Conservation (phyloP, 345 rosid genomes). For the Gossypium australe region DNA sequence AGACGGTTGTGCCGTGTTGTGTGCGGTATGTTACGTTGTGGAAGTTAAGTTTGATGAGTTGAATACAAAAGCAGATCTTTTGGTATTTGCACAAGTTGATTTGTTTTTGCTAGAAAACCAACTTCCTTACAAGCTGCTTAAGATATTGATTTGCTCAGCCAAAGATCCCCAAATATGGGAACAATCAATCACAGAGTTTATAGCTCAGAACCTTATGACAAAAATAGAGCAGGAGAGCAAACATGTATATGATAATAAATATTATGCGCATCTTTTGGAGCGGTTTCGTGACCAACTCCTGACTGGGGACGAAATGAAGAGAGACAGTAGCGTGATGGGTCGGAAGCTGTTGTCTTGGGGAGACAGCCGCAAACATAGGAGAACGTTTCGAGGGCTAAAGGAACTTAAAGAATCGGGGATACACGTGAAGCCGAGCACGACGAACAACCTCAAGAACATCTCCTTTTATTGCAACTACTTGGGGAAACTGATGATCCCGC, state of each 20-base stretch:
- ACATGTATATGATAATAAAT: not conserved
- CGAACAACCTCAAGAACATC: not conserved
- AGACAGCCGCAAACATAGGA: not conserved
- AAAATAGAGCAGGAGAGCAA: not conserved
- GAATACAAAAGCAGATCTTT: not conserved
- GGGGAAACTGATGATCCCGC: not conserved
- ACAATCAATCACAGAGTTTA: not conserved
- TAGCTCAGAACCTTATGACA: not conserved
- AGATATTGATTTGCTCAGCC: not conserved
- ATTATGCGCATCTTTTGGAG: conserved; percentile 20
- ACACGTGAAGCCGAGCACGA: not conserved
- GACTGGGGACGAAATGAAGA: not conserved
- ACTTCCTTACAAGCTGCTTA: conserved; percentile 19
- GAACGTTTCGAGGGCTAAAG: not conserved
- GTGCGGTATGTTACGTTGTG: not conserved
- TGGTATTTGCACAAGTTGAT: conserved; percentile 10
- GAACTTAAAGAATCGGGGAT: not conserved
- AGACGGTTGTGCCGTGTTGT: conserved; percentile 11
- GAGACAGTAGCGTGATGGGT: not conserved
- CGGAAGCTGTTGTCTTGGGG: not conserved
- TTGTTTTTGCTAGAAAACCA: conserved; percentile 28
- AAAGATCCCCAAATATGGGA: not conserved
- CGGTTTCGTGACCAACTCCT: not conserved
- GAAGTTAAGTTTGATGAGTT: not conserved
- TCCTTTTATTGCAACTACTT: not conserved